These are phyloP conservation scores for Wallacemonas sp. DNA, from an alignment of 208 protist genomes.

Conservation along the genomic window DNA sequence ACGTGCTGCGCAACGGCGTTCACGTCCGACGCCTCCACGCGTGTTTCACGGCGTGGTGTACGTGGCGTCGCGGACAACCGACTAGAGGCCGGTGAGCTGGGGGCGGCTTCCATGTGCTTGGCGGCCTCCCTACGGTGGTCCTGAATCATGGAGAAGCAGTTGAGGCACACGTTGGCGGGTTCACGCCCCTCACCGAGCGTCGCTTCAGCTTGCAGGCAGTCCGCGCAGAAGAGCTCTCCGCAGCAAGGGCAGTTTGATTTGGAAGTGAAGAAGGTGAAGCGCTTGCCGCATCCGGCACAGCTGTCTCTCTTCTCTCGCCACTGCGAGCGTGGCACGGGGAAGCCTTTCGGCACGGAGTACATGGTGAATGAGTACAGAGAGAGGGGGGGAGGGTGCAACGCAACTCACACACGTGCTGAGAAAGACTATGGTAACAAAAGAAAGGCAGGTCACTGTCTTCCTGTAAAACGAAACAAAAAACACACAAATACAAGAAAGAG, in stretches of 20 bases:
- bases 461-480: background rate
- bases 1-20: constrained; percentile 22
- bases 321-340: constrained; percentile 34
- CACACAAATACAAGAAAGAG: constrained; percentile 16
- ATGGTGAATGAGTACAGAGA: too few species aligned
- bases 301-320: constrained; percentile 37
- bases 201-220: constrained; percentile 56
- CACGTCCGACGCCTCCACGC: constrained; percentile 5
- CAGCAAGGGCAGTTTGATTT: constrained; percentile 71
- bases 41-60: background rate
- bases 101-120: background rate
- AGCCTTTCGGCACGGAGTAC: constrained; percentile 16
- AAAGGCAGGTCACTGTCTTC: too few species aligned
- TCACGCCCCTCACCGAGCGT: constrained; percentile 26
- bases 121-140: constrained; percentile 18
- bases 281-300: constrained; percentile 59
- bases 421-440: too few species aligned
- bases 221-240: constrained; percentile 57
- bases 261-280: constrained; percentile 45
- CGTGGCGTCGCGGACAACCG: background rate
- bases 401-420: too few species aligned
- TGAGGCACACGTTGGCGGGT: constrained; percentile 45
- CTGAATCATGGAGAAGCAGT: constrained; percentile 64
- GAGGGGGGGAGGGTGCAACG: too few species aligned
- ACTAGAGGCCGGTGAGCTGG: background rate